Conservation (phyloP, 2,329 filamentous ascomycete genomes). For the Fusarium miscanthi region DNA sequence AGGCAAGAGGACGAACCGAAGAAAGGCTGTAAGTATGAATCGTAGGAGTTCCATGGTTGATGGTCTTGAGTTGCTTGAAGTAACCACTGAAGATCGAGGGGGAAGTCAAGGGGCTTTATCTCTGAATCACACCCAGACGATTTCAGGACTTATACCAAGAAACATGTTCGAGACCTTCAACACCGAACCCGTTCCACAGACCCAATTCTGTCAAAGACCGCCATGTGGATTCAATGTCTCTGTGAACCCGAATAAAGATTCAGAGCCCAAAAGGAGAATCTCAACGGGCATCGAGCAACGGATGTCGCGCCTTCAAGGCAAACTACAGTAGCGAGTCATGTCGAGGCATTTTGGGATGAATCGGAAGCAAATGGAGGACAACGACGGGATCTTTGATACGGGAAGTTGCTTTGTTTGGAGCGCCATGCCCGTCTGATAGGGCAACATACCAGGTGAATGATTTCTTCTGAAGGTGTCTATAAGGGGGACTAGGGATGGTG, state of each 20-base stretch:
- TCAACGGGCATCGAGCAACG: constrained; percentile 5
- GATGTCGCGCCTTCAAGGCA: constrained; percentile 6
- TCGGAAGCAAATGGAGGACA: constrained; percentile 30
- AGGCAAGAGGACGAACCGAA: not conserved
- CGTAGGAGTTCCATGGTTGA: constrained; percentile 18
- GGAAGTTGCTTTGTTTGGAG: constrained; percentile 22
- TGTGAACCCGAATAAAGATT: constrained; percentile 25
- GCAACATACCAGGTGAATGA: not conserved
- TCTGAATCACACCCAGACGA: not conserved
- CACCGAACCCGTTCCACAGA: constrained; percentile 21
- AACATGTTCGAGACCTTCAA: constrained; percentile 17
- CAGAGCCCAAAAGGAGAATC: not conserved
- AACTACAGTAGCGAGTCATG: constrained; percentile 16
- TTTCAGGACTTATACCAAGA: not conserved
- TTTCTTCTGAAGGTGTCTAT: too few relatives aligned
- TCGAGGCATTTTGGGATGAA: constrained; percentile 3
- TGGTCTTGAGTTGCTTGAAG: not conserved
- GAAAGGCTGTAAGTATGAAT: constrained; percentile 10
- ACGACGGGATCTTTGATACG: constrained; percentile 17
- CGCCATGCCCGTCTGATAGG: constrained; percentile 1
- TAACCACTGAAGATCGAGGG: not conserved
- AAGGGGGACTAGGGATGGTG: not conserved
- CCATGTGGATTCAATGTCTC: constrained; percentile 36
- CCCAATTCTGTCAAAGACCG: not conserved
- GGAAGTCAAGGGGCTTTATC: constrained; percentile 15